Evolutionary conservation across 306 rosid genomes (phyloP).

Genomic region (Nissolia schottii): DNA sequence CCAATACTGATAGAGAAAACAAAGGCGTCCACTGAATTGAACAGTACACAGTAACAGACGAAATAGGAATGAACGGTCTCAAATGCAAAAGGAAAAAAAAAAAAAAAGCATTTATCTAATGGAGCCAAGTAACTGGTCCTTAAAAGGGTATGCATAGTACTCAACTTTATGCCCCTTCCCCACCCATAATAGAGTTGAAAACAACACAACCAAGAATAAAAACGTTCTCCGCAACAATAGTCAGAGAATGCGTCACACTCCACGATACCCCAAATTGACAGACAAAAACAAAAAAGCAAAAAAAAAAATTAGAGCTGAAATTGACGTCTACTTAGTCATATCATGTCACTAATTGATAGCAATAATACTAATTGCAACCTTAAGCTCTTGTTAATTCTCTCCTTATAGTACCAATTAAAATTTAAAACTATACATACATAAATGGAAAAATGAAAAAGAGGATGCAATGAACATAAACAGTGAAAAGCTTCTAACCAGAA

Average conservation of each 20-base stretch:
- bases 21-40: conserved; percentile 19
- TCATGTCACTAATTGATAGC: background rate
- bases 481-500: conserved; percentile 26
- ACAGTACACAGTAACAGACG: conserved; percentile 20
- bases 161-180: conserved; percentile 50
- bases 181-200: conserved; percentile 39
- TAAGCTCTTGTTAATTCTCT: background rate
- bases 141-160: conserved; percentile 24
- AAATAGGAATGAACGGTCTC: conserved; percentile 36
- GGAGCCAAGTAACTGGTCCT: conserved; percentile 40
- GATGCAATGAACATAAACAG: background rate
- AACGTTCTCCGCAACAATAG: conserved; percentile 32
- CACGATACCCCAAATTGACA: conserved; percentile 34
- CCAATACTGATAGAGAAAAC: background rate
- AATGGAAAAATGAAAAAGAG: background rate
- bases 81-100: conserved; percentile 17
- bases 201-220: conserved; percentile 40
- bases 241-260: conserved; percentile 40
- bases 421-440: background rate
- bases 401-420: background rate
- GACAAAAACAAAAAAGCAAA: conserved; percentile 10
- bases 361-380: background rate
- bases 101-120: conserved; percentile 24
- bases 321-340: conserved; percentile 5
- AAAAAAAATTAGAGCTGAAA: conserved; percentile 18